Conservation (phyloP, 164 flowering plant genomes). For the Nymphaea thermarum region DNA sequence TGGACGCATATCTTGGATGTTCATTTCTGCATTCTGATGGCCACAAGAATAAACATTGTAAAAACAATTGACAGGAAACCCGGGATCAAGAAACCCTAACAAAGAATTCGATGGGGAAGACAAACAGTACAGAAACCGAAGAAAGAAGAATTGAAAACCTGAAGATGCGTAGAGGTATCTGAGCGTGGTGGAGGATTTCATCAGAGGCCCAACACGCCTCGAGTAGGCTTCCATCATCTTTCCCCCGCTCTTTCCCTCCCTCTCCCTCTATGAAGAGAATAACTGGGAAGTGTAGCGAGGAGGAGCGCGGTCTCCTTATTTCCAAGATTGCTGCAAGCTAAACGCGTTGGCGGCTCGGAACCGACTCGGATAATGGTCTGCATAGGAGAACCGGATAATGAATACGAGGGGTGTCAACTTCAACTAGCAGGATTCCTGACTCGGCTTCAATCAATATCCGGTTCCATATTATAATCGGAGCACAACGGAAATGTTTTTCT, state of each 20-base stretch:
- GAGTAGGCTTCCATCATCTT: background rate
- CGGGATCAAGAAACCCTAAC: background rate
- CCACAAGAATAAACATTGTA: background rate
- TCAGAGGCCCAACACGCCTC: background rate
- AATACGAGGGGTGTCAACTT: too few species aligned
- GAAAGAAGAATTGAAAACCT: background rate
- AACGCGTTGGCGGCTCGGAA: too few species aligned
- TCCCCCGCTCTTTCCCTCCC: background rate
- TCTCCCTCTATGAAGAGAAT: background rate
- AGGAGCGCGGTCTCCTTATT: too few species aligned
- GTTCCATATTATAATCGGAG: too few species aligned
- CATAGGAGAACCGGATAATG: too few species aligned
- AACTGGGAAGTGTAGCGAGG: too few species aligned
- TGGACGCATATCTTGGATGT: conserved; percentile 47
- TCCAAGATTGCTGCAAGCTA: too few species aligned
- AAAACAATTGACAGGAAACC: background rate
- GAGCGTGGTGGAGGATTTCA: background rate
- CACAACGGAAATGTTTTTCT: too few species aligned
- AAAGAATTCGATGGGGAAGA: background rate
- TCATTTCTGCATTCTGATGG: conserved; percentile 24
- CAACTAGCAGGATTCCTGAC: too few species aligned
- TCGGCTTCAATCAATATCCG: too few species aligned
- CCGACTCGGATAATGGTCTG: too few species aligned
- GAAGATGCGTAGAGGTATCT: background rate
- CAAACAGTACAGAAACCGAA: background rate